Percentiles rank a stretch among this genome's conserved stretches.
These are phyloP conservation scores for Eragrostis tef DNA, from an alignment of 202 grass and related monocot genomes.

Conservation along the genomic window DNA sequence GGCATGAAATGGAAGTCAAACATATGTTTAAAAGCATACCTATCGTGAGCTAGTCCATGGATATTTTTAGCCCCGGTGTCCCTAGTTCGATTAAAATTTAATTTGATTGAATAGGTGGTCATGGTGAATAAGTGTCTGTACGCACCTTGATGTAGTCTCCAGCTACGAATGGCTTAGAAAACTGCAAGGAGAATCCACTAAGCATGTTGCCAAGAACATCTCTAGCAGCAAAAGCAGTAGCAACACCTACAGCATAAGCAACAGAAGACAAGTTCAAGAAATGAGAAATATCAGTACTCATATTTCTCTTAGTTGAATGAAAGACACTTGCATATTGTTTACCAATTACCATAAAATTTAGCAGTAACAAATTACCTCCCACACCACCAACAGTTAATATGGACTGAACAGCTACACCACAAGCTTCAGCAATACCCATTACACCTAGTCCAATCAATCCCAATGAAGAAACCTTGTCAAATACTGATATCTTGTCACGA, in stretches of 20 bases:
- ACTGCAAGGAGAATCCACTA: conserved; percentile 89
- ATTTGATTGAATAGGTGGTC: background rate
- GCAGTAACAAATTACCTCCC: conserved; percentile 65
- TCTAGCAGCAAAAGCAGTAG: conserved; percentile 98
- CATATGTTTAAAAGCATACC: conserved; percentile 27
- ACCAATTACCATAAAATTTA: background rate
- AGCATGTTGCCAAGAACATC: conserved; percentile 96
- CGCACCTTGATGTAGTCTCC: conserved; percentile 93
- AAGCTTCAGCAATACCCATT: conserved; percentile 88
- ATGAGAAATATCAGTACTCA: background rate
- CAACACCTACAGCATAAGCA: conserved; percentile 66
- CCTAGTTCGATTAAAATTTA: background rate
- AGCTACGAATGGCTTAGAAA: conserved; percentile 80
- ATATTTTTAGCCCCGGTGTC: background rate
- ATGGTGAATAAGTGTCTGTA: conserved; percentile 5
- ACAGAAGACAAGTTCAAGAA: conserved; percentile 13
- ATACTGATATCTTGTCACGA: conserved; percentile 64
- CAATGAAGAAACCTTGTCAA: conserved; percentile 86
- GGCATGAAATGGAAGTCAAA: background rate
- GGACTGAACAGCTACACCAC: conserved; percentile 85
- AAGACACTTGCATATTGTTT: background rate
- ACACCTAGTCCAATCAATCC: conserved; percentile 81
- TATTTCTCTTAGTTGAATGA: background rate
- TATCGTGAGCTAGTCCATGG: conserved; percentile 5
- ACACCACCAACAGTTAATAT: conserved; percentile 97